Conservation (phyloP, 78 protist species). For the Diacronema lutheri region DNA sequence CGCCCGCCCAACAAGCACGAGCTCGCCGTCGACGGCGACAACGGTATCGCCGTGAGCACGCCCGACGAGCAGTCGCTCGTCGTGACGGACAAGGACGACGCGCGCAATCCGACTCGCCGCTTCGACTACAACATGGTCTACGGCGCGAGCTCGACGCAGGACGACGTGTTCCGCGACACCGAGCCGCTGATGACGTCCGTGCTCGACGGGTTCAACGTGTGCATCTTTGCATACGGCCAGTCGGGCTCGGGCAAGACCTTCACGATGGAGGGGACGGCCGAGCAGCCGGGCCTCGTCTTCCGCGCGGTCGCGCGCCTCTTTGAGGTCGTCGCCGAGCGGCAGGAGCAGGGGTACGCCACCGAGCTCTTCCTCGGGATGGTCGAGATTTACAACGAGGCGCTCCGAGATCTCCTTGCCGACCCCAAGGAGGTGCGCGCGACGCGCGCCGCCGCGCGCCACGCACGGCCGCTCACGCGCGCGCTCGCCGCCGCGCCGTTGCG, state of each 20-base stretch:
- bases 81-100: neutral
- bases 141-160: neutral
- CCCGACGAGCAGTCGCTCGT: neutral
- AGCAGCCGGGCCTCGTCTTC: slow-evolving; percentile 1
- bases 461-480: too few relatives aligned
- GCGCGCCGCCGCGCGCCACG: too few relatives aligned
- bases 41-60: neutral
- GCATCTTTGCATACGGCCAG: slow-evolving; percentile 45
- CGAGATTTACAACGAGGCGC: slow-evolving; percentile 32
- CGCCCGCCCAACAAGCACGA: neutral
- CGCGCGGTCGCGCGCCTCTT: neutral
- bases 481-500: too few relatives aligned
- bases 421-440: neutral
- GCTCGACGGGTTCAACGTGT: slow-evolving; percentile 12
- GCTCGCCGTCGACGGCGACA: neutral
- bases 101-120: neutral
- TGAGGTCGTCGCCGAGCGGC: neutral
- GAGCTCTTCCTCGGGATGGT: slow-evolving; percentile 27
- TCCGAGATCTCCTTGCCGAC: slow-evolving; percentile 3
- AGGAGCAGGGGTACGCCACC: neutral
- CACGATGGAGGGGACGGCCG: slow-evolving; percentile 22
- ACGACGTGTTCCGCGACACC: neutral
- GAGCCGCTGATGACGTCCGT: slow-evolving; percentile 5
- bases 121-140: neutral
- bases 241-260: slow-evolving; percentile 42